These are phyloP conservation scores for Plasmodium cynomolgi DNA, from an alignment of 169 alveolate species.

Conservation along the genomic window DNA sequence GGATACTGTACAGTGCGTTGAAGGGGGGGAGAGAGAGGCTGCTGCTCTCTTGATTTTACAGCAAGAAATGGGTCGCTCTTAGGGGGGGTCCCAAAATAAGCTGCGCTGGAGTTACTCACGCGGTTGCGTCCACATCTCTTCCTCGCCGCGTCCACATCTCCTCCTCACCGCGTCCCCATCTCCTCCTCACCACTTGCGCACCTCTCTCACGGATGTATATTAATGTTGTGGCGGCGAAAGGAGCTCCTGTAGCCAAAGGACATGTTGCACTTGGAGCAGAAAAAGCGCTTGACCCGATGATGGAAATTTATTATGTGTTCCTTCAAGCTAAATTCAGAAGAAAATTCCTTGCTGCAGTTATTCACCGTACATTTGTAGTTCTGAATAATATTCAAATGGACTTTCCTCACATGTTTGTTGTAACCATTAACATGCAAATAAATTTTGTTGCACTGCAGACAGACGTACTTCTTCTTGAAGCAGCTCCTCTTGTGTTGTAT, in stretches of 20 bases:
- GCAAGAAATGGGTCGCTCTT: not conserved
- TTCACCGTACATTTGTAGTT: constrained; percentile 41
- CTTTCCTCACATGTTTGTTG: constrained; percentile 45
- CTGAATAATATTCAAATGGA: constrained; percentile 32
- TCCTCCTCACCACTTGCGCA: not conserved
- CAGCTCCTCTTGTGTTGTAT: constrained; percentile 55
- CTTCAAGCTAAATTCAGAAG: constrained; percentile 56
- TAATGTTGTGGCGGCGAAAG: constrained; percentile 46
- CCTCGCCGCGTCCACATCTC: not conserved
- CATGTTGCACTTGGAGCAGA: constrained; percentile 58
- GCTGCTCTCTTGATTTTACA: not conserved
- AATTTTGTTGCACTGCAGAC: constrained; percentile 61
- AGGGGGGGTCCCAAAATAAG: not conserved
- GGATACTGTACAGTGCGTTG: not conserved
- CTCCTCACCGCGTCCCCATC: not conserved
- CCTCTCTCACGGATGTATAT: constrained; percentile 25
- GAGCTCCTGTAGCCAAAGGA: constrained; percentile 70
- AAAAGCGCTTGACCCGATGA: constrained; percentile 47
- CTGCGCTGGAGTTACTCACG: not conserved
- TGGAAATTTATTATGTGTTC: constrained; percentile 66
- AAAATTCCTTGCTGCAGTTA: constrained; percentile 44
- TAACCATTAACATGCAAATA: constrained; percentile 61
- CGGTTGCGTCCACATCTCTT: not conserved
- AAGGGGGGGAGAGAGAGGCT: not conserved
- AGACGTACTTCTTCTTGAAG: constrained; percentile 56